Evolutionary conservation across 805 yeast genomes (phyloP), one percentile per base, ranked within the genome.

Genomic region (Yamadazyma kitorensis): DNA sequence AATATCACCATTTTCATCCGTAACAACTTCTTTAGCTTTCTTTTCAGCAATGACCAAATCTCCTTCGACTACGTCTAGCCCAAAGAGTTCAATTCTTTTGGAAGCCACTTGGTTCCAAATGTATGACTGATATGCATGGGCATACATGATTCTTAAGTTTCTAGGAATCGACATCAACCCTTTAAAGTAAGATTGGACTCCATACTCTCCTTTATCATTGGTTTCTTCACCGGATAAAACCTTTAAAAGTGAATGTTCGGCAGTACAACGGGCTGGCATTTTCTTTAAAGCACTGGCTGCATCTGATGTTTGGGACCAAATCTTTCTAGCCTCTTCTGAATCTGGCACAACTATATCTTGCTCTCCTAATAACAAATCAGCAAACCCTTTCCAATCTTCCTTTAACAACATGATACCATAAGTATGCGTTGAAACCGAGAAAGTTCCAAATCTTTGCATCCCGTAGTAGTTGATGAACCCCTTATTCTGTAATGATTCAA

Each of bases 361-460:
- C 37, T 91, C 95, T 7, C 91, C 74, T 32, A 93, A 66, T 37
- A 93, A 73, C 39, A 89, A 62, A 35, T 86, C 84, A 5, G 72
- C 91, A 1, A 94, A 96, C 10, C 67, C 71, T 47, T 82, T 74
- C 88, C 95, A 93, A 37, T 88, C 79, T 22, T 76, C 77, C 31
- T 76, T 69, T 31, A 93, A 62, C 17, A 91, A 68, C 41, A 72
- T 72, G 41, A 76, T 76, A 31, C 99, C 99, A 34, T 89, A 70
- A 19, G 72, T 74, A 58, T 93, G 97, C 0, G 98, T 89, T 2
- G 98, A 86, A 18, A 88, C 72, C 9, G 96, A 85, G 52, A 87
- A 91, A 0, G 98, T 89, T 18, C 99, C 99, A 57, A 93, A 93
- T 52, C 99, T 70, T 66, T 93, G 99, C 89, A 93, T 82, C n/a